Percentiles rank a stretch among this genome's conserved stretches.
These are phyloP conservation scores for Hypoxylon sp. DNA, from an alignment of 2,329 filamentous ascomycete genomes.

Conservation along the genomic window DNA sequence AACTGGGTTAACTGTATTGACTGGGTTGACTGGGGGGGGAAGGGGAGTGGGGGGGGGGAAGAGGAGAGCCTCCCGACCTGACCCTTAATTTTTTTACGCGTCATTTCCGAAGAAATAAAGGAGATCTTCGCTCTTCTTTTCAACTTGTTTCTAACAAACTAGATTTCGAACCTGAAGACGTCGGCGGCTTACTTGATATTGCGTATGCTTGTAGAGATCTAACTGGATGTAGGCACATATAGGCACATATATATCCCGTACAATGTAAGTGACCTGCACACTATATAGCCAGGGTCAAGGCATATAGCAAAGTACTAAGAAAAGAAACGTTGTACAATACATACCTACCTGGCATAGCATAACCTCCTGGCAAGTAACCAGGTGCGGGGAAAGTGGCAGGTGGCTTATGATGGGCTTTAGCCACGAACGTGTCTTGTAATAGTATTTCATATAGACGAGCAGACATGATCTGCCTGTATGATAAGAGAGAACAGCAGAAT, in stretches of 20 bases:
- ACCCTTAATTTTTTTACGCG: slow-evolving; percentile 26
- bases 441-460: too few relatives aligned
- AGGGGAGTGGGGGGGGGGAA: too few relatives aligned
- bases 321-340: neutral
- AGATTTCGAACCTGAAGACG: slow-evolving; percentile 9
- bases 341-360: neutral
- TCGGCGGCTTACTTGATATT: neutral
- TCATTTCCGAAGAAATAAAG: slow-evolving; percentile 31
- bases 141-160: slow-evolving; percentile 22
- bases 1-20: too few relatives aligned
- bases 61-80: slow-evolving; percentile 29
- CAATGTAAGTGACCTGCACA: too few relatives aligned
- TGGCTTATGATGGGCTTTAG: neutral
- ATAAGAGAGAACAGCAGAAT: too few relatives aligned
- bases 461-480: neutral
- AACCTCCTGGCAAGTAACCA: too few relatives aligned
- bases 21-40: too few relatives aligned
- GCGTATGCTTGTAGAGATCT: too few relatives aligned
- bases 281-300: too few relatives aligned
- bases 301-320: neutral
- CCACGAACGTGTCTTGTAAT: neutral
- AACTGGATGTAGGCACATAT: too few relatives aligned
- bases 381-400: neutral
- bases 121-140: too few relatives aligned
- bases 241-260: too few relatives aligned